Conservation (phyloP, 208 protist species). For the Trypanosoma cruzi region DNA sequence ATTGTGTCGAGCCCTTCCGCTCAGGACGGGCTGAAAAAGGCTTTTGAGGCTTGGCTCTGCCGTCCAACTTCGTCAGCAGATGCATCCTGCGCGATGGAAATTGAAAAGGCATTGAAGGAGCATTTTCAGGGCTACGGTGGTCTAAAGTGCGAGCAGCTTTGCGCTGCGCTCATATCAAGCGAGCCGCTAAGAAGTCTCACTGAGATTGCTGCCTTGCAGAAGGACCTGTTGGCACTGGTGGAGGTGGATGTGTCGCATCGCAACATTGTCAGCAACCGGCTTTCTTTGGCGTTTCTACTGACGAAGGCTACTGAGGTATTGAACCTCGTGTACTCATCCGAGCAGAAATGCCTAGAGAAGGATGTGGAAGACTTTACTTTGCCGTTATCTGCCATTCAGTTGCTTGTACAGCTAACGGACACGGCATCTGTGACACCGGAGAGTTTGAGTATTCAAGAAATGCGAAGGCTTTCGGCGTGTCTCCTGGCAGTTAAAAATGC, state of each 20-base stretch:
- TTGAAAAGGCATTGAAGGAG: conserved; percentile 25
- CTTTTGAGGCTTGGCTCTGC: conserved; percentile 29
- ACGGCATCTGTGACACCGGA: background rate
- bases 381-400: conserved; percentile 22
- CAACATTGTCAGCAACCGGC: conserved; percentile 4
- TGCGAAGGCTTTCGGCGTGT: conserved; percentile 1
- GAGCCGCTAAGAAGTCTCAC: conserved; percentile 5
- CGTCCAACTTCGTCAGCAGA: background rate
- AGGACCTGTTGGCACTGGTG: conserved; percentile 1
- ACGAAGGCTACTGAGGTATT: conserved; percentile 12
- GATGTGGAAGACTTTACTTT: conserved; percentile 8
- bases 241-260: conserved; percentile 2
- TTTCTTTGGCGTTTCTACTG: conserved; percentile 24
- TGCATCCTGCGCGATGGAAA: conserved; percentile 4
- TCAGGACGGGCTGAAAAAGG: conserved; percentile 16
- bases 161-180: conserved; percentile 22
- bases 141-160: conserved; percentile 20
- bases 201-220: conserved; percentile 20
- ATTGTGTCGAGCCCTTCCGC: conserved; percentile 25
- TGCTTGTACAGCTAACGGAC: conserved; percentile 18
- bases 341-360: conserved; percentile 1
- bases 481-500: conserved; percentile 13
- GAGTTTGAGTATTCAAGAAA: conserved; percentile 13
- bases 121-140: conserved; percentile 31
- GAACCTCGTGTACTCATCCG: conserved; percentile 6